Conservation (phyloP, 169 alveolate genomes). For the Sarcocystis neurona region DNA sequence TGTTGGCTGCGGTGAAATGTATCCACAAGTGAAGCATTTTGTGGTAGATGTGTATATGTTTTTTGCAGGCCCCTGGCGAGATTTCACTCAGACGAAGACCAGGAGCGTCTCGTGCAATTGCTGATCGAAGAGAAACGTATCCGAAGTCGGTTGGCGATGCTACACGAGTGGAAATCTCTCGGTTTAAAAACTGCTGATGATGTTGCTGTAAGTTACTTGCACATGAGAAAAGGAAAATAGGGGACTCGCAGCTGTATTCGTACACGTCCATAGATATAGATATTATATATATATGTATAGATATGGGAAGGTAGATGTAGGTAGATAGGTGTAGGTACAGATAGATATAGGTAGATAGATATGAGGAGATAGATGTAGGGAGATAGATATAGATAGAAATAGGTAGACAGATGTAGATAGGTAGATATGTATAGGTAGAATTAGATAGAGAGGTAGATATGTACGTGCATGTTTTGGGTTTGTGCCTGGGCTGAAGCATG, state of each 20-base stretch:
- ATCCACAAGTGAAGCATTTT: neutral
- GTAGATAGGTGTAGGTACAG: no score
- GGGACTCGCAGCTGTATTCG: no score
- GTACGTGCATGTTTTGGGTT: neutral
- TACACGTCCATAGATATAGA: no score
- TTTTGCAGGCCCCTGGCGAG: constrained; percentile 81
- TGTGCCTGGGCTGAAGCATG: neutral
- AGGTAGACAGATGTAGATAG: no score
- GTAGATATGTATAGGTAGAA: neutral
- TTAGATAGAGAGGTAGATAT: neutral
- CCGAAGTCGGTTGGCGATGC: constrained; percentile 81
- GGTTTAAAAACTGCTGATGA: constrained; percentile 89
- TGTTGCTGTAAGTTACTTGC: constrained; percentile 75
- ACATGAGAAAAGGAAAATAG: no score
- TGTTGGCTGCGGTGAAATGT: neutral
- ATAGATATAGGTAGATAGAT: no score
- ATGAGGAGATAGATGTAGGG: no score
- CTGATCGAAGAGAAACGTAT: constrained; percentile 84
- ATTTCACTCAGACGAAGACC: constrained; percentile 88
- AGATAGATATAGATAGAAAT: no score
- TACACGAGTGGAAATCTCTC: constrained; percentile 87
- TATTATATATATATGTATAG: no score
- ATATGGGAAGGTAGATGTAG: no score
- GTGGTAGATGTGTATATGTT: no score
- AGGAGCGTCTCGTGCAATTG: constrained; percentile 85